Base-by-base conservation (phyloP, 371 early-diverging fungal species). In the Zancudomyces culisetae region DNA sequence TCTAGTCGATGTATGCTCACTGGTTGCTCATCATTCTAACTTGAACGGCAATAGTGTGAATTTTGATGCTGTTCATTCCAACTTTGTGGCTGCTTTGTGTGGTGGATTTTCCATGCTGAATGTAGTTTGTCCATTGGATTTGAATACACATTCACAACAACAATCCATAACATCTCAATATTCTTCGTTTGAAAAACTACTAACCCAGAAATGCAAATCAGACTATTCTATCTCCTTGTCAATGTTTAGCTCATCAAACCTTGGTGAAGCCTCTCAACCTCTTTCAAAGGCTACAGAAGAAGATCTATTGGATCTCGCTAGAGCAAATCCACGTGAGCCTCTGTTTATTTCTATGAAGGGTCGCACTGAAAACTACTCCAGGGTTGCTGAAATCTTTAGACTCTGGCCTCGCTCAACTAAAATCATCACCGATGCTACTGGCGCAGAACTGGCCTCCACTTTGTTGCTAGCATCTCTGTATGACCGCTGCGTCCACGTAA, bases 81-180 rank as follows among this genome's bases (percentile, higher is more conserved):
- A 80, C 23, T 70, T 83, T 53, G 77, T 78, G 63, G 75, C 81
- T 3, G 83, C 90, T 19, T 56, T 90, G 22, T 71, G 79, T 53
- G 81, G 81, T 49, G 96, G 96, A 28, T 89, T 92, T 62, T 90
- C 92, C 6, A 69, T 77, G 20, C 62, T 90, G 45, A 76, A 76
- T 50, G 63, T 75, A 45, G 61, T 73, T 58, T 70, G 68, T 1
- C 64, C 62, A 18, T 70, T 69, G 13, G 51, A 58, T 23, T n/a
- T n/a, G n/a, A 68, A 72, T 39, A 68, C 70, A 22, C 10, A 6
- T 15, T 35, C 35, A 6, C 10, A 6, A 27, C 71, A 74, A 10
- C 54, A 60, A 19, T 26, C 60, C 39, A 74, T 75, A 51, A 64
- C 59, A 51, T 65, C 70, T 55, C 70, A 71, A 29, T 75, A 70